phyloP scores from a whole-genome alignment of 2,329 filamentous ascomycete genomes.

The Anisogramma anomala region DNA sequence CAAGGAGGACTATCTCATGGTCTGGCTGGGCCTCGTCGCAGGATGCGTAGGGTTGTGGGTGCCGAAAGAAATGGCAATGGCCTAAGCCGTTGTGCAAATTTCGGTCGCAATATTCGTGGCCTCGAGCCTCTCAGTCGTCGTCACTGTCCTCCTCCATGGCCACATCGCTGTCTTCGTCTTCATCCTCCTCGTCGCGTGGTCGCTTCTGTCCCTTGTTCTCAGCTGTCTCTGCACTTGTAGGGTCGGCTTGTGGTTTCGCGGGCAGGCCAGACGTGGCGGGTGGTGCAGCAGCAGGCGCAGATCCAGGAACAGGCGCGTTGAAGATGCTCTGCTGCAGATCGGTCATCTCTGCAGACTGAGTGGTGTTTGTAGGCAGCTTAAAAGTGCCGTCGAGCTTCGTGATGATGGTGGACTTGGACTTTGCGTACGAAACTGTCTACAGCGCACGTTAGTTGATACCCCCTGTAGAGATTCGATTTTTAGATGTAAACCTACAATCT shows the following conservation, averaged over 20 bases:
- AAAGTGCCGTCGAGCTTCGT: conserved; percentile 89
- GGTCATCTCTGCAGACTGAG: conserved; percentile 51
- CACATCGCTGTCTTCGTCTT: conserved; percentile 49
- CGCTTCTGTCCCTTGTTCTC: conserved; percentile 58
- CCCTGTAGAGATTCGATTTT: neutral
- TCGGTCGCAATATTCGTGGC: neutral
- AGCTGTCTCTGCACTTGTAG: conserved; percentile 40
- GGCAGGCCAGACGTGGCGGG: conserved; percentile 30
- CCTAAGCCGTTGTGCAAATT: conserved; percentile 18
- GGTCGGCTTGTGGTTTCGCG: conserved; percentile 37
- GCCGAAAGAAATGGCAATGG: conserved; percentile 53
- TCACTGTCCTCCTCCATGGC: conserved; percentile 60
- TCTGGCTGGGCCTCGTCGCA: conserved; percentile 85
- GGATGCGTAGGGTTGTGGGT: conserved; percentile 68
- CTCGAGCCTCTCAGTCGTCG: conserved; percentile 43
- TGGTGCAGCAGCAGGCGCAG: conserved; percentile 29
- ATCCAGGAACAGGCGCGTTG: conserved; percentile 49
- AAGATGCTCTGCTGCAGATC: conserved; percentile 73
- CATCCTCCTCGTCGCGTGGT: conserved; percentile 56
- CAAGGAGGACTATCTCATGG: conserved; percentile 62
- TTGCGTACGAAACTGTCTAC: conserved; percentile 84
- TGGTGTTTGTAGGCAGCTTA: conserved; percentile 48
- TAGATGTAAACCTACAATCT: conserved; percentile 54
- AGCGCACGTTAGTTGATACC: conserved; percentile 10
- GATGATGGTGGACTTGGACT: conserved; percentile 76